Base-by-base conservation (phyloP, 2,329 filamentous ascomycete genomes). In the Colletotrichum sp. region DNA sequence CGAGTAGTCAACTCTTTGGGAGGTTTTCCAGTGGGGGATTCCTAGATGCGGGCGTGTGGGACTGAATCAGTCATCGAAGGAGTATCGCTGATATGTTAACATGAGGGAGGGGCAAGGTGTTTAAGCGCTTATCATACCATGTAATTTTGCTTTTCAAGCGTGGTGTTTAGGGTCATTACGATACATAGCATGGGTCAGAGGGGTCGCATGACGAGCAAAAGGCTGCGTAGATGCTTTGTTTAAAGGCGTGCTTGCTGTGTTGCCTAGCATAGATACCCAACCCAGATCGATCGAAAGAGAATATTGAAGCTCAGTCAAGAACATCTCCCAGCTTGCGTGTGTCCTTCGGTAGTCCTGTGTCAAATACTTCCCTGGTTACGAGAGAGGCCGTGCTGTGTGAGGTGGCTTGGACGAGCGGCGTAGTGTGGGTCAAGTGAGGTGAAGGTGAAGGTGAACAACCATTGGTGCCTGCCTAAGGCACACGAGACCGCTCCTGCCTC, bases 11-110 rank as follows among this genome's bases (percentile, higher is more conserved):
- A 30, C 8, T 30, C 9, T 21, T 65, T 59, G 36, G 32, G 5
- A 30, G 62, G 5, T 30, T 75, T n/a, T 39, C 13, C 18, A 49
- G 15, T 10, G 69, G 62, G 16, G 62, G 39, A 6, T 34, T 66
- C 30, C 60, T 75, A 69, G 72, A 75, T 67, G 49, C 55, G 15
- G 72, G 72, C 21, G 63, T 75, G 16, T 75, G 72, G 68, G 36
- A 60, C 21, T 75, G 9, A 36, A 18, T 12, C 10, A 18, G 34
- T 16, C 34, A 36, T 36, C 34, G n/a, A 15, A 39, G 62, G 2
- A 44, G 24, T 36, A 64, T 34, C 5, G 21, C 34, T 13, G 32
- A 64, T 21, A 64, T 15, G 62, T 26, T 44, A 24, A 39, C n/a
- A 64, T 44, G 21, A 18, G 62, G 36, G 21, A 64, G 24, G n/a